These are phyloP conservation scores for Lactarius indigo DNA, from an alignment of 768 basidiomycete species.

Conservation along the genomic window DNA sequence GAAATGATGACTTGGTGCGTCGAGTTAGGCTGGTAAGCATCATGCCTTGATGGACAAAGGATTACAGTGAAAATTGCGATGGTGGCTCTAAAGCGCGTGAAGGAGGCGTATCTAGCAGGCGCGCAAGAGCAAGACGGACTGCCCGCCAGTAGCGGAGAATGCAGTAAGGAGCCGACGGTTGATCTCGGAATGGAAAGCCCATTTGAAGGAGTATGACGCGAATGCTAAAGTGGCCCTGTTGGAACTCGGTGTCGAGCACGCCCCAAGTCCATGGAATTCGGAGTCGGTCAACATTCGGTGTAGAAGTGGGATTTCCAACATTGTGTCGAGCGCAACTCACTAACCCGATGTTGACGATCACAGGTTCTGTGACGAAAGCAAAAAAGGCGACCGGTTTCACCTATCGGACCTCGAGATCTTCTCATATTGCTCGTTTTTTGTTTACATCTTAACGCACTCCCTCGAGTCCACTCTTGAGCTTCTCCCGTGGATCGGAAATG, in stretches of 20 bases:
- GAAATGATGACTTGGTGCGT: neutral
- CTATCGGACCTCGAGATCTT: neutral
- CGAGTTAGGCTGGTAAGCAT: neutral
- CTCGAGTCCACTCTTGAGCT: neutral
- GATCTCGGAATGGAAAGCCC: constrained; percentile 4
- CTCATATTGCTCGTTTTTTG: neutral
- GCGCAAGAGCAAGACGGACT: neutral
- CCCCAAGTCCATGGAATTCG: constrained; percentile 1
- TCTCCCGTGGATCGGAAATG: constrained; percentile 10
- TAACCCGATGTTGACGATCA: neutral
- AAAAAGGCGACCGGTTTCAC: neutral
- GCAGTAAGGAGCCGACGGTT: neutral
- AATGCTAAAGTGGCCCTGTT: neutral
- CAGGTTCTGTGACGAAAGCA: neutral
- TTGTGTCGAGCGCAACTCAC: neutral
- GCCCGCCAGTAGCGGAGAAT: constrained; percentile 12
- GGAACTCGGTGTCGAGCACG: neutral
- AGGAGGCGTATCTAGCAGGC: neutral
- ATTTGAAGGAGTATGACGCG: constrained; percentile 1
- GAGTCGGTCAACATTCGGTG: neutral
- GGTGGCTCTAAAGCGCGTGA: neutral
- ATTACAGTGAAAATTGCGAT: neutral
- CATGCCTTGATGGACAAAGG: neutral
- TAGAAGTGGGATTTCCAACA: neutral
- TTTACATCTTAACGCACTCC: neutral